Conservation (phyloP, 805 yeast genomes). For the Yamadazyma ubonensis region DNA sequence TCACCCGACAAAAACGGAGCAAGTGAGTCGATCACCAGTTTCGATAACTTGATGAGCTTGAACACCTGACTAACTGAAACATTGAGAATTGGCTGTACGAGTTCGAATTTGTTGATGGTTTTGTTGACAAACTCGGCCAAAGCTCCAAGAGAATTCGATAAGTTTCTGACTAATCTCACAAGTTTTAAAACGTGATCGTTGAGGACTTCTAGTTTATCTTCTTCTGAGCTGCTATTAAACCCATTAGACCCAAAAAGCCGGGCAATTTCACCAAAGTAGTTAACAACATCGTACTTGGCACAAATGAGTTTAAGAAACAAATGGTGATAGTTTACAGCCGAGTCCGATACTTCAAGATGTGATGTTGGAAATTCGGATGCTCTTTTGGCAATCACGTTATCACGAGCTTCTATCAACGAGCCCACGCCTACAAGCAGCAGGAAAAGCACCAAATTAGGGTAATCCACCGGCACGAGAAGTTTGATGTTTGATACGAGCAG, state of each 20-base stretch:
- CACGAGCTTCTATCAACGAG: constrained; percentile 18
- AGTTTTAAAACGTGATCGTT: constrained; percentile 42
- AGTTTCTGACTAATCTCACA: constrained; percentile 36
- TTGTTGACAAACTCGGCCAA: constrained; percentile 30
- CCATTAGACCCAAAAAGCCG: constrained; percentile 6
- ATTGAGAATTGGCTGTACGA: constrained; percentile 30
- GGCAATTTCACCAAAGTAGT: constrained; percentile 35
- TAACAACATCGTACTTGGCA: constrained; percentile 37
- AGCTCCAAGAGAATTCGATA: constrained; percentile 26
- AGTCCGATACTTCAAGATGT: constrained; percentile 13
- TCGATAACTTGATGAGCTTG: constrained; percentile 35
- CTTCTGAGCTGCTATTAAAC: constrained; percentile 17
- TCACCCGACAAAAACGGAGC: constrained; percentile 22
- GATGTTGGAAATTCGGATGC: constrained; percentile 3
- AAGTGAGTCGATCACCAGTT: constrained; percentile 31
- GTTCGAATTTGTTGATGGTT: constrained; percentile 13
- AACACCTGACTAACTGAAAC: constrained; percentile 32
- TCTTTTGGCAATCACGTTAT: constrained; percentile 11
- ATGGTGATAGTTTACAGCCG: constrained; percentile 1
- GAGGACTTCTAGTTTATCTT: constrained; percentile 21
- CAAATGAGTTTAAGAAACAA: constrained; percentile 26
- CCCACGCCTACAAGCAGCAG: constrained; percentile 14
- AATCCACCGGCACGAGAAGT: constrained; percentile 18
- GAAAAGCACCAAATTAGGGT: constrained; percentile 14
- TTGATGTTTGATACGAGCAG: constrained; percentile 16